Base-by-base conservation (phyloP, 2,329 filamentous ascomycete genomes). In the Colletotrichum acutatum region DNA sequence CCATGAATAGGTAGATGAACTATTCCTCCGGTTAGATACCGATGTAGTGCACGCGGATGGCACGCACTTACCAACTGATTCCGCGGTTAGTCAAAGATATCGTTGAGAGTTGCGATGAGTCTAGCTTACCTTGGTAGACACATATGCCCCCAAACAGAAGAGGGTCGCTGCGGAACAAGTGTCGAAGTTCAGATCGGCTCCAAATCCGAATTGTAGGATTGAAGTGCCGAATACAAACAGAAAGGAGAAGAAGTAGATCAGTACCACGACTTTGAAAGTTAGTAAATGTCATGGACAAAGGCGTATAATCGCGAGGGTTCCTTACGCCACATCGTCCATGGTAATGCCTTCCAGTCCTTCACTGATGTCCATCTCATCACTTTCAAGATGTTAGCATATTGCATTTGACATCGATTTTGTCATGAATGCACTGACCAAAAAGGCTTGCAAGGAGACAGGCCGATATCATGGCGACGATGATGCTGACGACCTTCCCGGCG, bases 1-100 rank as follows among this genome's bases (percentile, higher is more conserved):
- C 70, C 70, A 72, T 72, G 42, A 69, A 72, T 5, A 72, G 70
- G 32, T 72, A 72, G 42, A 72, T 69, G 26, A 72, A 72, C 70
- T 72, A 6, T 16, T 34, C 12, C 1, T 14, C 19, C 0, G 12
- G n/a, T 63, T 26, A 63, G 46, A 30, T 6, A 5, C n/a, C 5
- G n/a, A 2, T 14, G 12, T 12, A 1, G 46, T 5, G 14, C 28
- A 19, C 1, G 8, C 46, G 2, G 0, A 16, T 5, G 14, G 14
- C 12, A 5, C 22, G 2, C 19, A 54, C 61, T 24, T 26, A 63
- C 61, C 61, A 63, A n/a, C 61, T 63, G 12, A 5, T 24, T 8
- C 16, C 28, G 19, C 19, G 8, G 24, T 24, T 1, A 37, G 46
- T 54, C 61, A 37, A 30, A 3, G 2, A 32, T 11, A 8, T 52